Conservation (phyloP, 2,329 filamentous ascomycete genomes). For the Fusarium nelsonii region DNA sequence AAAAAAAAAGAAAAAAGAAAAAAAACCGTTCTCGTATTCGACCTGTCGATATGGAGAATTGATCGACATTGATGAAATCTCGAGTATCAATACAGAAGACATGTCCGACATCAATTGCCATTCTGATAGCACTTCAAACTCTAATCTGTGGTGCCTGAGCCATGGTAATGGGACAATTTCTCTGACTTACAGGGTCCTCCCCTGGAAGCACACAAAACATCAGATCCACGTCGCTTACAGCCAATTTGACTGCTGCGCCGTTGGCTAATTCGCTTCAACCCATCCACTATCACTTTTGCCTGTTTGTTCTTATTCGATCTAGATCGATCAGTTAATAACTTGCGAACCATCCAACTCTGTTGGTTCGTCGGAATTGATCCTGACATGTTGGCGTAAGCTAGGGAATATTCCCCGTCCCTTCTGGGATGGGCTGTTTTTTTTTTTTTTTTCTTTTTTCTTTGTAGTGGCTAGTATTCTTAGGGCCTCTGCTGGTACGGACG, state of each 20-base stretch:
- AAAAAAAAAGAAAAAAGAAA: too few species aligned
- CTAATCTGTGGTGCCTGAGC: constrained; percentile 14
- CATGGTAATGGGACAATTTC: constrained; percentile 7
- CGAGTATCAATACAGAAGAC: too few species aligned
- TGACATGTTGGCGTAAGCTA: background rate
- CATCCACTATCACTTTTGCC: background rate
- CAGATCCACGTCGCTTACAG: background rate
- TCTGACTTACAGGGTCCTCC: background rate
- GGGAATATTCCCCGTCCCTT: background rate
- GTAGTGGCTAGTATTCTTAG: background rate
- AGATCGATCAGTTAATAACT: background rate
- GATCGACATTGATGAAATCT: background rate
- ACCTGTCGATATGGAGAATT: background rate
- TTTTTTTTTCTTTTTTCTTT: too few species aligned
- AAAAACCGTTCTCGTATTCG: too few species aligned
- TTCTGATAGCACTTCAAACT: background rate
- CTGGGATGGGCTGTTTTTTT: background rate
- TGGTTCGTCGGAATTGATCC: constrained; percentile 6
- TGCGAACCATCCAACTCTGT: background rate
- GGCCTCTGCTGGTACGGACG: background rate
- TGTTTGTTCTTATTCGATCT: background rate
- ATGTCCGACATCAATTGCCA: background rate
- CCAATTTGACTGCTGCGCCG: background rate
- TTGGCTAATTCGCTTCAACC: background rate
- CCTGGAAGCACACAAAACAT: constrained; percentile 1